Percentiles rank a stretch among this genome's conserved stretches.
Evolutionary conservation across 2,329 filamentous ascomycete genomes (phyloP).

Genomic region (Hypoxylon sp.): DNA sequence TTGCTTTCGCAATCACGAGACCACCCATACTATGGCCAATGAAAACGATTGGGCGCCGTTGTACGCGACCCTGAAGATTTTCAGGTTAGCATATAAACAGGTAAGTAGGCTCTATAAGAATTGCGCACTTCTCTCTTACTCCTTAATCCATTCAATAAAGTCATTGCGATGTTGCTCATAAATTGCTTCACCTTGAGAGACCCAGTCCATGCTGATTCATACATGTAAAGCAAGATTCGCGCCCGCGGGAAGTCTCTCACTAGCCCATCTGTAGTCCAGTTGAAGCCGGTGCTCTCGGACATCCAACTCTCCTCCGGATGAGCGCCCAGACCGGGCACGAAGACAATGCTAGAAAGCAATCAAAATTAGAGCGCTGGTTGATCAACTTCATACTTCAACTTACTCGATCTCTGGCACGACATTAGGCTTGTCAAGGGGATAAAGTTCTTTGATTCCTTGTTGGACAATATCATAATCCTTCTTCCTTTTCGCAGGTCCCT

Average conservation of each 20-base stretch:
- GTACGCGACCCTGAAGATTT: slow-evolving; percentile 44
- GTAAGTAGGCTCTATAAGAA: neutral
- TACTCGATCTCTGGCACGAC: slow-evolving; percentile 57
- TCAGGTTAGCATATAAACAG: slow-evolving; percentile 15
- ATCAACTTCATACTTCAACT: slow-evolving; percentile 26
- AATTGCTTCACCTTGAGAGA: slow-evolving; percentile 60
- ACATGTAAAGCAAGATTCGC: slow-evolving; percentile 60
- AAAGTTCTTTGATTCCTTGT: slow-evolving; percentile 59
- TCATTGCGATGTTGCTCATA: slow-evolving; percentile 58
- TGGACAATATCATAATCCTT: slow-evolving; percentile 57
- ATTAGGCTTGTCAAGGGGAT: slow-evolving; percentile 53
- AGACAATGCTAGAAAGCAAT: slow-evolving; percentile 55
- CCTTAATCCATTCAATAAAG: slow-evolving; percentile 56
- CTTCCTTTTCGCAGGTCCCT: slow-evolving; percentile 48
- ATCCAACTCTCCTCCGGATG: slow-evolving; percentile 60
- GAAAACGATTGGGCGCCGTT: slow-evolving; percentile 59
- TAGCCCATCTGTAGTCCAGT: slow-evolving; percentile 60
- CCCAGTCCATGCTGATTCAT: slow-evolving; percentile 60
- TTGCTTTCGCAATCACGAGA: slow-evolving; percentile 60
- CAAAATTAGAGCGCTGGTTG: slow-evolving; percentile 15
- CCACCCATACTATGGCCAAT: slow-evolving; percentile 63
- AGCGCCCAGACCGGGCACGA: slow-evolving; percentile 60
- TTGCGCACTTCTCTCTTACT: slow-evolving; percentile 56
- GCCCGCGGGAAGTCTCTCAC: slow-evolving; percentile 59
- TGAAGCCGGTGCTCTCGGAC: slow-evolving; percentile 57